phyloP scores from a whole-genome alignment of 495 filamentous ascomycete genomes.

The Daldinia childiae region DNA sequence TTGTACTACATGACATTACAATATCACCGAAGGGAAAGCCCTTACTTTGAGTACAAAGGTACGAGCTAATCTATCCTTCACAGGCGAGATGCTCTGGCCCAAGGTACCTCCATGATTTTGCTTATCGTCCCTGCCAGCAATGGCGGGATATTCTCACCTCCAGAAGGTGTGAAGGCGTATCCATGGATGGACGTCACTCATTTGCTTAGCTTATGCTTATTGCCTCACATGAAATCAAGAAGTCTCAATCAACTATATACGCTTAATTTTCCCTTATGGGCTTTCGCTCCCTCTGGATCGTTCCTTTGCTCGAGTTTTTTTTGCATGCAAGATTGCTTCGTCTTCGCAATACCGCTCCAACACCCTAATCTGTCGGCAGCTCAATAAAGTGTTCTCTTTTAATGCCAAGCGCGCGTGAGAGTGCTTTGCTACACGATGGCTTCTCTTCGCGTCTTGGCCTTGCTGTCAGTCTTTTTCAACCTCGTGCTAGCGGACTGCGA shows the following conservation, averaged over 20 bases:
- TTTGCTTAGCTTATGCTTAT: not conserved
- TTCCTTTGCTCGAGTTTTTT: not conserved
- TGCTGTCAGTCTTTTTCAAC: conserved; percentile 25
- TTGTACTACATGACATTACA: not conserved
- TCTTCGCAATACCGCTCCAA: not conserved
- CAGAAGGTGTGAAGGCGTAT: not conserved
- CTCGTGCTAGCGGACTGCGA: conserved; percentile 66
- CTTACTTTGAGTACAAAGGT: conserved; percentile 1
- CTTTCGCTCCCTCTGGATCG: not conserved
- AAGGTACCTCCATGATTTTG: not conserved
- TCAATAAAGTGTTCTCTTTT: not conserved
- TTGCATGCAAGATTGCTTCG: not conserved
- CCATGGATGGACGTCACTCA: not conserved
- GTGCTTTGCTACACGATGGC: conserved; percentile 24
- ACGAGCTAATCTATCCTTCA: not conserved
- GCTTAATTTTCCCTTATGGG: not conserved
- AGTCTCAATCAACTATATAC: not conserved
- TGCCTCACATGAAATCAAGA: not conserved
- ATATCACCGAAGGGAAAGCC: not conserved
- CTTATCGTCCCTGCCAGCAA: not conserved
- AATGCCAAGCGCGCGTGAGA: conserved; percentile 1
- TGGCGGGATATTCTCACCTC: not conserved
- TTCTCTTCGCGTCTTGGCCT: conserved; percentile 26
- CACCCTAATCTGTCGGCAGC: not conserved
- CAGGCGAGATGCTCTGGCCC: not conserved